Evolutionary conservation across 2,329 filamentous ascomycete species (phyloP), one percentile per base, ranked within the genome.

Genomic region (Exophiala alcalophila): DNA sequence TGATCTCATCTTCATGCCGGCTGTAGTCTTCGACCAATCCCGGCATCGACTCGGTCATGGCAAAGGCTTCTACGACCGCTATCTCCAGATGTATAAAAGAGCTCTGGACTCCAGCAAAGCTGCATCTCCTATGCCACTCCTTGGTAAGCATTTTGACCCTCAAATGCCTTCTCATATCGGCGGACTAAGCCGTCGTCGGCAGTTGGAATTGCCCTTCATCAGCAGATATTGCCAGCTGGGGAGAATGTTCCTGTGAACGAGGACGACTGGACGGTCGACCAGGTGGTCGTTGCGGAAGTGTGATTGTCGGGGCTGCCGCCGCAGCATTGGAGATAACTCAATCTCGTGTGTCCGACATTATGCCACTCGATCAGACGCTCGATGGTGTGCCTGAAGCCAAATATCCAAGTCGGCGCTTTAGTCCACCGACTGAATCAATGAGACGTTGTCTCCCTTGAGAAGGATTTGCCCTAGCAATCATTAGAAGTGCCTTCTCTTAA

Each of bases 11-110:
- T 74, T 98, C 19, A 79, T 97, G 73, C 92, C 92, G 1, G 92
- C 90, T 9, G 86, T 98, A 58, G 91, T 88, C 3, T 98, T 98
- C 65, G 90, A 96, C 63, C 72, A 72, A 3, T 70, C 69, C 9
- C 76, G 92, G 48, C 78, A 83, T 54, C 78, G 92, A 56, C 75
- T 97, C 14, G 92, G 92, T 27, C 92, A 98, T 65, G 92, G 92
- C 43, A 94, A 88, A 65, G 92, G 92, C 21, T 98, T 94, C 69
- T 98, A 98, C 72, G 92, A 98, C 69, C 85, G 82, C 64, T 98
- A 95, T 65, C 69, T 98, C 61, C 79, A 83, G 59, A 80, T 83
- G 55, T 94, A 90, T 75, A 64, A 65, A 53, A 59, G 57, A 63
- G 64, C 65, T 57, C 56, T 57, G 31, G 57, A 49, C 52, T 57